Base-by-base conservation (phyloP, 169 alveolate genomes). In the Fabrea salina region DNA sequence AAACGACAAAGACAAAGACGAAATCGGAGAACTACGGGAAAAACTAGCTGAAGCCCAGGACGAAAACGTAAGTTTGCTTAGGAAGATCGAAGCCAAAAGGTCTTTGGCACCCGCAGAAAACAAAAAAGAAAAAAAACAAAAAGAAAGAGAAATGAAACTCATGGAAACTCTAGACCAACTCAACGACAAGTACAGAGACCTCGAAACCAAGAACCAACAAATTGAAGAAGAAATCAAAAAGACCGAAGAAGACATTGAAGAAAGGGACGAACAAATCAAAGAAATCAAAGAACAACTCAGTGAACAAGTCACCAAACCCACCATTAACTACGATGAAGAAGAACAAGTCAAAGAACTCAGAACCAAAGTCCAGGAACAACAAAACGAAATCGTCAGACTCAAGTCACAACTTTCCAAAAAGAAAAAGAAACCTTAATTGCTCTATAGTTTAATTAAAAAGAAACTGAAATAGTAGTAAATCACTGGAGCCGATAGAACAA, bases 401-500 rank as follows among this genome's bases (percentile, higher is more conserved):
- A 47, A 47, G 2, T n/a, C 56, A 47, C 30, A 47, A 47, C 30
- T 47, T 25, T n/a, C 16, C 16, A 47, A 47, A 47, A 25, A n/a
- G 5, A 47, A 25, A 47, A 25, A 47, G 19, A 47, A n/a, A n/a
- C n/a, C n/a, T n/a, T n/a, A n/a, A n/a, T n/a, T n/a, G n/a, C n/a
- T n/a, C n/a, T n/a, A n/a, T n/a, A n/a, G n/a, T n/a, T n/a, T n/a
- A n/a, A n/a, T n/a, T n/a, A n/a, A n/a, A n/a, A n/a, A n/a, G n/a
- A 44, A 44, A 44, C 53, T 11, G 11, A 44, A 16, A 61, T 68
- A 68, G 35, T 43, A 68, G 78, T 68, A 68, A 30, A 68, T 68
- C 40, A 47, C 8, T 11, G 78, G 78, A 19, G 78, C 41, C 13
- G n/a, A 57, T 32, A 16, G 35, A 8, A 47, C 27, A 11, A 68